Base-by-base conservation (phyloP, 345 rosid genomes). In the Draba incana region DNA sequence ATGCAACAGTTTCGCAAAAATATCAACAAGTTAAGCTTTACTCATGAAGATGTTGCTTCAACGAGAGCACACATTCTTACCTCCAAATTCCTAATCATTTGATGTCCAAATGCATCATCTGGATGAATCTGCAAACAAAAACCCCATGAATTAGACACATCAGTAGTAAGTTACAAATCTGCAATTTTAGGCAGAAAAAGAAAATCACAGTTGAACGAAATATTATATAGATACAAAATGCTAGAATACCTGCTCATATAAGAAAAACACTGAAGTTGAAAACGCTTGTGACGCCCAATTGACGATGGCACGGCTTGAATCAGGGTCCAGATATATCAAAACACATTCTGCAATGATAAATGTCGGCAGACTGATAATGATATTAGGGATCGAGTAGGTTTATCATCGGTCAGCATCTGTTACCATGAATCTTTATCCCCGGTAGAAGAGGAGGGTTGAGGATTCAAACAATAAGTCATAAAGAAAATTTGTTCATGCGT, bases 271-370 rank as follows among this genome's bases (percentile, higher is more conserved):
- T 56, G 92, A 85, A 16, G 93, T 86, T 64, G 92, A 77, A 79
- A 94, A 89, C 5, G 78, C 82, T 69, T 72, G 69, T 72, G 98
- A 81, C 14, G 96, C 87, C 99, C 99, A 94, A 61, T 81, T 78
- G 68, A 89, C 96, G 23, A 92, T 83, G 52, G 84, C 79, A 15
- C 80, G 75, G 79, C 88, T 86, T 74, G 99, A 87, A 68, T 87
- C 90, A n/a, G 98, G 93, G 76, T 82, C 92, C 90, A 91, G 61
- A 86, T 94, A 91, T 78, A 94, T 94, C 75, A 94, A 82, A 76
- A 94, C 92, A 68, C 99, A 89, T 81, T 94, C 99, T 89, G 99
- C 98, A 84, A 89, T 88, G 73, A 91, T 88, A 83, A 89, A 94
- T 75, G 99, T 91, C 65, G 96, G 96, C 90, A 87, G 78, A 86